Conservation (phyloP, 305 asterid species). For the Fraxinus sp. region DNA sequence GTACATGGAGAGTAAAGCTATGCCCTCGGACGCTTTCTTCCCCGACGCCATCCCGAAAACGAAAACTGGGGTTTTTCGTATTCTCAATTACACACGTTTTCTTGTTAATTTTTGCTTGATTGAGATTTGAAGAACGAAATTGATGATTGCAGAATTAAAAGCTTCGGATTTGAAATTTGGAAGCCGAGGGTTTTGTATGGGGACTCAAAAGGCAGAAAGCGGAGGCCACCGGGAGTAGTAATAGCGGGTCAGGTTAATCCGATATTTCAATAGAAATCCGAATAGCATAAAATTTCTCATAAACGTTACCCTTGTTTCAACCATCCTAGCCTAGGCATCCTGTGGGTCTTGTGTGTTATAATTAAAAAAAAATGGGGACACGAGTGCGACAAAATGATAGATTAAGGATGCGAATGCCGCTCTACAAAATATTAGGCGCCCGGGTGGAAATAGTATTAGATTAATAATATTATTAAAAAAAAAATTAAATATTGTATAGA, state of each 20-base stretch:
- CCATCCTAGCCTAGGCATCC: no score
- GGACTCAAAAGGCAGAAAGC: neutral
- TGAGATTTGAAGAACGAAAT: neutral
- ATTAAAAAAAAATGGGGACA: no score
- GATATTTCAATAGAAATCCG: neutral
- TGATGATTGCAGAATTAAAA: neutral
- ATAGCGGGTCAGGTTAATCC: neutral
- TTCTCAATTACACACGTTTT: neutral
- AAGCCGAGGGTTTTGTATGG: neutral
- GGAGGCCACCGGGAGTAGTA: neutral
- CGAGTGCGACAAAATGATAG: no score
- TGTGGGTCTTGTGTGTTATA: no score
- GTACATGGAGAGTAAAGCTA: slow-evolving; percentile 80
- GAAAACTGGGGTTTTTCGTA: slow-evolving; percentile 11
- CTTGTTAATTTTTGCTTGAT: neutral
- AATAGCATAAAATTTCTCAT: no score
- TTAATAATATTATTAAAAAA: no score
- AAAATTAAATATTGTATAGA: no score
- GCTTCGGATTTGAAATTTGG: neutral
- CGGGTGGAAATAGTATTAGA: no score
- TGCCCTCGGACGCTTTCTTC: slow-evolving; percentile 83
- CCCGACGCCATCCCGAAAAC: slow-evolving; percentile 54
- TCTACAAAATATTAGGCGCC: no score
- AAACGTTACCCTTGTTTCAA: no score
- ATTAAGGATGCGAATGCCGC: no score